Evolutionary conservation across 2,329 filamentous ascomycete species (phyloP).

Genomic region (Colletotrichum sp.): DNA sequence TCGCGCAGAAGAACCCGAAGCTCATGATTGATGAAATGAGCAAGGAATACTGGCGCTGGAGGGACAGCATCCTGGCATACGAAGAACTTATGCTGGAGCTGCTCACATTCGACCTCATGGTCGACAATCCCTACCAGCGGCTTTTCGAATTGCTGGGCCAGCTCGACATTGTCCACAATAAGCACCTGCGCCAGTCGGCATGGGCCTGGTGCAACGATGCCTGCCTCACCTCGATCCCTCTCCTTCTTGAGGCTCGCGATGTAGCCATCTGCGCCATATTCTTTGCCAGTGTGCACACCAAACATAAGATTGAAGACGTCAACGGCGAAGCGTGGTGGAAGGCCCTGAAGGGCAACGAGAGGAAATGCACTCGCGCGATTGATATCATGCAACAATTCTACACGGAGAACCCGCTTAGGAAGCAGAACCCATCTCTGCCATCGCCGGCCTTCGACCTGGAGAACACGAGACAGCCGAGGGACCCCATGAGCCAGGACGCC

Average conservation of each 20-base stretch:
- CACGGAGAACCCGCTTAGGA: constrained; percentile 65
- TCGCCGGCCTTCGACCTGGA: constrained; percentile 62
- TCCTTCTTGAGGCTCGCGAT: constrained; percentile 78
- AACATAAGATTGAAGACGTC: constrained; percentile 77
- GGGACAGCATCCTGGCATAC: constrained; percentile 89
- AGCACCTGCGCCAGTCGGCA: constrained; percentile 79
- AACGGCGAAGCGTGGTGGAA: constrained; percentile 88
- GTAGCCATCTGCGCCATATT: constrained; percentile 88
- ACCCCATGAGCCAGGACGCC: constrained; percentile 46
- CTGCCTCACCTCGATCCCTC: constrained; percentile 80
- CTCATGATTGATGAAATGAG: constrained; percentile 94
- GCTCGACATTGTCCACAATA: constrained; percentile 78
- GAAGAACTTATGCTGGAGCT: constrained; percentile 92
- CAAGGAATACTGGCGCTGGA: constrained; percentile 98
- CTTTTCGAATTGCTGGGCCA: constrained; percentile 81
- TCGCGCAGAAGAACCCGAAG: constrained; percentile 92
- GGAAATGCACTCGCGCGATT: constrained; percentile 74
- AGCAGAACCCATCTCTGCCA: constrained; percentile 56
- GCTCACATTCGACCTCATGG: constrained; percentile 90
- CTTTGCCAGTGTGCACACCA: constrained; percentile 78
- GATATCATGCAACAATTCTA: constrained; percentile 76
- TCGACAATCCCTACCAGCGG: constrained; percentile 85
- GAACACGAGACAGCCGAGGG: constrained; percentile 56
- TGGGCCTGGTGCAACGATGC: constrained; percentile 97
- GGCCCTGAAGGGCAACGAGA: constrained; percentile 71